These are phyloP conservation scores for Trifolium repens DNA, from an alignment of 306 rosid genomes.

Conservation along the genomic window DNA sequence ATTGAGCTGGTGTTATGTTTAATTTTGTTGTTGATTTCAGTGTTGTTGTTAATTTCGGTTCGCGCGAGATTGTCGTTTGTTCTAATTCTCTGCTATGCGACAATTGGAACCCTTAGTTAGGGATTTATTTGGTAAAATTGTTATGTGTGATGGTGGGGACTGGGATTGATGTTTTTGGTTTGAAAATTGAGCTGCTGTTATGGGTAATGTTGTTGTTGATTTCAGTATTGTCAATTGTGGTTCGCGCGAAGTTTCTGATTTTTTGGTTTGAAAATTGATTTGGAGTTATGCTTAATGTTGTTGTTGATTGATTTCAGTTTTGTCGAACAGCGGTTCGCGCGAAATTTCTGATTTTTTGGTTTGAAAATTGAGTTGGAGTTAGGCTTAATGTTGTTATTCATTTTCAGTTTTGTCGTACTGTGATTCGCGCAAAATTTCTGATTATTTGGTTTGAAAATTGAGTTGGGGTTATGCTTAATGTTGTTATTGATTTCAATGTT, in stretches of 20 bases:
- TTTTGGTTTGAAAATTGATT: not conserved
- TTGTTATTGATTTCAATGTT: not conserved
- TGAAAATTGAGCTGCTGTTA: conserved; percentile 7
- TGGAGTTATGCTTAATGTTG: conserved; percentile 8
- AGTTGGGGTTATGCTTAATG: not conserved
- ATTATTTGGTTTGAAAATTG: conserved; percentile 1
- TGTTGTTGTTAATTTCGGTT: not conserved
- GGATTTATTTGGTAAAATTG: not conserved
- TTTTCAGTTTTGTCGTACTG: not conserved
- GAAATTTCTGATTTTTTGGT: not conserved
- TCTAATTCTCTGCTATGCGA: no score
- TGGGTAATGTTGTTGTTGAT: not conserved
- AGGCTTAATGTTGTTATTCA: not conserved
- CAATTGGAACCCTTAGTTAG: not conserved
- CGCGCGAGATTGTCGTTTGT: no score
- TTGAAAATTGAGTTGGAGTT: conserved; percentile 13
- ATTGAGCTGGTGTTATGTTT: not conserved
- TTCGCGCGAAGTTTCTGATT: no score
- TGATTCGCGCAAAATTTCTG: no score
- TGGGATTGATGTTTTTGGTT: conserved; percentile 1
- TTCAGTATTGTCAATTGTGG: not conserved
- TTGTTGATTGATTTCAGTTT: not conserved
- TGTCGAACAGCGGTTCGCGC: no score
- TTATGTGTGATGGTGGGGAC: not conserved
- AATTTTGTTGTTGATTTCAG: not conserved